Base-by-base conservation (phyloP, 2,329 filamentous ascomycete species). In the Claviceps humidiphila region DNA sequence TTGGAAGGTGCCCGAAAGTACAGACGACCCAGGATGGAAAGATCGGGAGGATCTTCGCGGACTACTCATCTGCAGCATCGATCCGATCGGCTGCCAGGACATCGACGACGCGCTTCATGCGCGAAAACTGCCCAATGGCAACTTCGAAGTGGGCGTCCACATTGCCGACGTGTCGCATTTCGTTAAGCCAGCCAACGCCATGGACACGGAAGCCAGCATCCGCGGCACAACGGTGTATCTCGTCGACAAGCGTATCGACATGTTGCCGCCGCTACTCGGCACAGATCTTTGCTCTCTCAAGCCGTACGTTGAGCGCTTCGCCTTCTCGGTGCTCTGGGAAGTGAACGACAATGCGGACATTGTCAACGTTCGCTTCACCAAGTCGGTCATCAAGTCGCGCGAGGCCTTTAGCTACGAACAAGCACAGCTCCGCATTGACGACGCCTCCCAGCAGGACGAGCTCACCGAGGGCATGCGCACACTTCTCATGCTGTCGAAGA, bases 151-250 rank as follows among this genome's bases (percentile, higher is more conserved):
- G 9, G 93, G 93, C 57, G 93, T 98, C 16, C 94, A 98, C 68
- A 98, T 98, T 68, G 94, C 93, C 30, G 93, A 98, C 67, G 93
- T 98, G n/a, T 97, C 93, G 9, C 87, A 98, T 70, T 98, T 98
- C 64, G 93, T 98, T 62, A 95, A 93, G 69, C 90, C 94, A 26
- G 89, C 87, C 67, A 98, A 91, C 63, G 85, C 93, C 51, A 98
- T 98, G 93, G 94, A 98, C 65, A 80, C 83, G 47, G 93, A 98
- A 70, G 93, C 93, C 3, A 93, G 89, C 63, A 81, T 95, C 63
- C 85, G 93, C 61, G 93, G 93, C 56, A 97, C 93, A 4, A 97
- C 91, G 0, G 93, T 98, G 30, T 98, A 98, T 66, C 75, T 98
- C 16, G 93, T 98, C 3, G 93, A 98, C 69, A 98, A 98, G 75